A percentile compares a stretch with the other conserved stretches of the same genome.
phyloP scores from a whole-genome alignment of 306 rosid genomes.

The Prunus kanzakura region DNA sequence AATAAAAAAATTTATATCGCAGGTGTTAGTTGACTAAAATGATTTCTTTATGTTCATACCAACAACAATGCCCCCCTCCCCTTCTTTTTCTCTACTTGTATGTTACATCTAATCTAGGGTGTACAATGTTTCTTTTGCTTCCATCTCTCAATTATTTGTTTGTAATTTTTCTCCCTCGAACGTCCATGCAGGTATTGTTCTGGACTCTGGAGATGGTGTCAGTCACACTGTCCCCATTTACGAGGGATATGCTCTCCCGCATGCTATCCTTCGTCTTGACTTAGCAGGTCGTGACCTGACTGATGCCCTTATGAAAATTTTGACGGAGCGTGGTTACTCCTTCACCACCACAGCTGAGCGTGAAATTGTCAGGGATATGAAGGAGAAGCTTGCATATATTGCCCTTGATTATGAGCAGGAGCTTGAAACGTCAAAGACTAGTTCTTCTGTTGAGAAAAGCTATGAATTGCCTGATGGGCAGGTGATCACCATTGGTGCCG shows the following conservation, averaged over 20 bases:
- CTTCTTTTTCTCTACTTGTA: not conserved
- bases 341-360: constrained; percentile 87
- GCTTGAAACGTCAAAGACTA: constrained; percentile 72
- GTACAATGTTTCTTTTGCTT: not conserved
- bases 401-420: constrained; percentile 88
- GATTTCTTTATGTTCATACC: not conserved
- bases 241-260: constrained; percentile 81
- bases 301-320: constrained; percentile 82
- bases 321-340: constrained; percentile 84
- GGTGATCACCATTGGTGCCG: constrained; percentile 82
- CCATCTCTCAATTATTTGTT: not conserved
- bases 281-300: constrained; percentile 90
- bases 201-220: constrained; percentile 88
- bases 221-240: constrained; percentile 87
- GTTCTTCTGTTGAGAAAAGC: constrained; percentile 79
- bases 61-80: not conserved
- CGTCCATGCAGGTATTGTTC: constrained; percentile 62
- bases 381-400: constrained; percentile 84
- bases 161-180: not conserved
- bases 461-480: constrained; percentile 87
- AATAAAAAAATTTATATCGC: not conserved
- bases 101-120: too few species aligned
- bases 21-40: not conserved
- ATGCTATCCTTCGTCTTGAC: constrained; percentile 86
- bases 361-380: constrained; percentile 86